phyloP scores from a whole-genome alignment of 2,329 filamentous ascomycete species.

The Ascochyta rabiei region DNA sequence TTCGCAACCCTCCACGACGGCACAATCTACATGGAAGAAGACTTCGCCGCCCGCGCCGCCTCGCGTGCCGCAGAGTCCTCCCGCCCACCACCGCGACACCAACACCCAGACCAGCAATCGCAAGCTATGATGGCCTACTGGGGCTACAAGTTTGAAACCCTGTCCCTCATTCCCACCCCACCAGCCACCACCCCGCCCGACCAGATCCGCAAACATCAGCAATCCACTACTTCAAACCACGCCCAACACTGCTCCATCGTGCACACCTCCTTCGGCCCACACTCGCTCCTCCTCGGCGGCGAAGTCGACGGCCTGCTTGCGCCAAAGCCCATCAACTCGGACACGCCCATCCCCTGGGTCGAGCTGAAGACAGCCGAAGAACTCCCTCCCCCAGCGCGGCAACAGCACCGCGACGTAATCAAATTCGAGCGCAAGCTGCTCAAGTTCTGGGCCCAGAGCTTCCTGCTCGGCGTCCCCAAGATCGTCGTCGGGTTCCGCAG shows the following conservation, averaged over 20 bases:
- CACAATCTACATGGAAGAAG: slow-evolving; percentile 83
- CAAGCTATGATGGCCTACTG: slow-evolving; percentile 90
- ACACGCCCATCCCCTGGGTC: slow-evolving; percentile 76
- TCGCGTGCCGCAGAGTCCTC: slow-evolving; percentile 57
- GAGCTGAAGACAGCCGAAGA: slow-evolving; percentile 91
- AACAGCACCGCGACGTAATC: slow-evolving; percentile 68
- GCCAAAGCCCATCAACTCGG: slow-evolving; percentile 23
- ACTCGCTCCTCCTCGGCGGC: slow-evolving; percentile 79
- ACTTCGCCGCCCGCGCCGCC: slow-evolving; percentile 73
- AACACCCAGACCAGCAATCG: slow-evolving; percentile 62
- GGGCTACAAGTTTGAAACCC: slow-evolving; percentile 97
- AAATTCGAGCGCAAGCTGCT: slow-evolving; percentile 89
- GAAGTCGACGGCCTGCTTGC: slow-evolving; percentile 80
- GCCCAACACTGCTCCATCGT: slow-evolving; percentile 97
- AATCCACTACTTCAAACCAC: slow-evolving; percentile 80
- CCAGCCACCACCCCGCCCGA: slow-evolving; percentile 82
- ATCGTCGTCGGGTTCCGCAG: slow-evolving; percentile 90
- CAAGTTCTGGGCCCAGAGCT: slow-evolving; percentile 97
- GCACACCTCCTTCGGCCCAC: slow-evolving; percentile 80
- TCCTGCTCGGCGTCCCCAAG: slow-evolving; percentile 88
- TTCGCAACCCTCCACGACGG: slow-evolving; percentile 92
- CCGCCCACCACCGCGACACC: slow-evolving; percentile 30
- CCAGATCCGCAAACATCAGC: slow-evolving; percentile 77
- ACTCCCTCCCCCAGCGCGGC: slow-evolving; percentile 53
- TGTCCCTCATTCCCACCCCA: slow-evolving; percentile 74